Base-by-base conservation (phyloP, 106 monocot genomes). In the Phalaenopsis aphrodite region DNA sequence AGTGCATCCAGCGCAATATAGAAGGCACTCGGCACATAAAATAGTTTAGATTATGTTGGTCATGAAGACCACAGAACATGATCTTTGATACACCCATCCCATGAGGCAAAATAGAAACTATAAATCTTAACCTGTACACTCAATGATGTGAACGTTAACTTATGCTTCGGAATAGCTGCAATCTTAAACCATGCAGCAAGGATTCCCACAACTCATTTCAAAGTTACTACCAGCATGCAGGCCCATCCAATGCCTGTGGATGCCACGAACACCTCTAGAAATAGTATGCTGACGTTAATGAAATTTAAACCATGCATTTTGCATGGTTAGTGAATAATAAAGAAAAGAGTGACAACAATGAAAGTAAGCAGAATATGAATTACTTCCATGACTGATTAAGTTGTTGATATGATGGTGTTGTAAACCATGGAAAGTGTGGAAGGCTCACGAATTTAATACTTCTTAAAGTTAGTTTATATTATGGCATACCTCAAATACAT, bases 401-500 rank as follows among this genome's bases (percentile, higher is more conserved):
- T 21, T 5, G 61, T 6, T 61, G 61, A 61, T 3, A n/a, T 9
- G 21, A 61, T 21, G 61, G 61, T 61, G 61, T 10, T 61, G 61
- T 61, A 61, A 52, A 61, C n/a, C 61, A 61, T 61, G n/a, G 61
- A 18, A 61, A n/a, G 21, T 61, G 5, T 14, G 0, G 2, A 24
- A 69, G 39, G 39, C 39, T 69, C n/a, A 5, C 15, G 15, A 36
- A 69, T 41, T 12, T 69, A 69, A 69, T 38, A 69, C 10, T 2
- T 16, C 23, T 39, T 39, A 14, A 3, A 69, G 69, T 69, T 38
- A 41, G 14, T 11, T 38, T 39, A 10, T 2, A 39, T 38, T 69
- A 69, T 21, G 2, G 23, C 5, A 17, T 87, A 98, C 97, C 90
- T 99, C 98, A 87, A 99, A 99, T 56, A 94, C 79, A 80, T 99